Base-by-base conservation (phyloP, 129 eudicot species). In the Tagetes patula region DNA sequence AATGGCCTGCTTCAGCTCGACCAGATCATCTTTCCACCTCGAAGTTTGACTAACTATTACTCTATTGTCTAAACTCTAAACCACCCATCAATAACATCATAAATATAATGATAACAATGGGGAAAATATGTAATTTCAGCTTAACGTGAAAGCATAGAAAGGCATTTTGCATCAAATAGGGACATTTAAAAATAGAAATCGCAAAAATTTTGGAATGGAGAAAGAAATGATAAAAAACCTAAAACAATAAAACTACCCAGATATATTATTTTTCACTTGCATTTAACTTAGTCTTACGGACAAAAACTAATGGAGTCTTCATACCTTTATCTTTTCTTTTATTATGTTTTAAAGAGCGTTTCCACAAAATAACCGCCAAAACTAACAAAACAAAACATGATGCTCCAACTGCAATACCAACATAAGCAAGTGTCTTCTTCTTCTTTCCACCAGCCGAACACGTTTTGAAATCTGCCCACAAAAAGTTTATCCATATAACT, bases 291-390 rank as follows among this genome's bases (percentile, higher is more conserved):
- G 33, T 53, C 10, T 27, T 55, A 5, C 37, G 14, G 7, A 32
- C 40, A 60, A 12, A 38, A 63, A 39, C 38, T 38, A 6, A 39
- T 7, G 4, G 33, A 37, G 68, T 40, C 34, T 5, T 40, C 8
- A 10, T 63, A 84, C 92, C 92, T 81, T 79, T 84, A 65, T 69
- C 77, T 42, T 52, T 53, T 40, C 55, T 56, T 65, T 76, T 87
- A 32, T 85, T 67, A 68, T 77, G 67, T 59, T 48, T 61, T 6
- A 77, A 58, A 67, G 37, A 74, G 9, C 80, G 61, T 83, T 78
- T 86, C 88, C 86, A 81, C 85, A 86, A 84, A 73, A 87, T 79
- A 49, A 87, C 8, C 27, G 60, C 79, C 46, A 79, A 38, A 30
- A 84, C 54, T 37, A 60, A 53, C 71, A 82, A 54, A 63, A 55